A percentile compares a stretch with the other conserved stretches of the same genome.
phyloP scores from a whole-genome alignment of 2,329 filamentous ascomycete species.

The Cordyceps cateniannulata region DNA sequence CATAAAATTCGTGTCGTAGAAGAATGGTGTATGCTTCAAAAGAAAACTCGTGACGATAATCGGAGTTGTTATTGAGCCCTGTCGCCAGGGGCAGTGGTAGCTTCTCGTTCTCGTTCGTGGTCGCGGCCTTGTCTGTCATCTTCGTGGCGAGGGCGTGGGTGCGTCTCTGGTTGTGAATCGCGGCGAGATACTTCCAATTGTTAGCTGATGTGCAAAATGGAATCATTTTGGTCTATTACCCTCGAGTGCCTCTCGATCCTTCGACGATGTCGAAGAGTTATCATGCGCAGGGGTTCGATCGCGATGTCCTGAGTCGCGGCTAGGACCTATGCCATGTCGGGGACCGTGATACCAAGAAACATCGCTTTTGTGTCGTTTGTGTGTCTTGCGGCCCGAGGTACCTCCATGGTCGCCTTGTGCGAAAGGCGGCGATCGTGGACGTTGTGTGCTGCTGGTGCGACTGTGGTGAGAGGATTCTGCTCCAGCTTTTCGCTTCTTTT shows the following conservation, averaged over 20 bases:
- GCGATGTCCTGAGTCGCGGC: background rate
- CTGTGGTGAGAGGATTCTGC: constrained; percentile 31
- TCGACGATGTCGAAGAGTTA: constrained; percentile 12
- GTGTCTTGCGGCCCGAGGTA: constrained; percentile 19
- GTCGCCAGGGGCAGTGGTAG: background rate
- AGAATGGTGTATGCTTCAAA: background rate
- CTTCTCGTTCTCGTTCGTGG: background rate
- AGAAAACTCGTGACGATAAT: background rate
- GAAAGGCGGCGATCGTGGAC: constrained; percentile 29
- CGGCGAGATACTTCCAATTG: background rate
- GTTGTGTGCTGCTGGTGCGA: constrained; percentile 21
- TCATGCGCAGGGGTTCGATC: constrained; percentile 9
- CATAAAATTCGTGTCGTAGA: constrained; percentile 11
- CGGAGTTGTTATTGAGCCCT: background rate
- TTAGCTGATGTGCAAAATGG: background rate
- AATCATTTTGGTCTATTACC: background rate
- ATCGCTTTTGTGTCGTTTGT: constrained; percentile 32
- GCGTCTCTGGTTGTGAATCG: constrained; percentile 1
- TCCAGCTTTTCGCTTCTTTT: constrained; percentile 74
- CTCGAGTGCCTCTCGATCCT: constrained; percentile 7
- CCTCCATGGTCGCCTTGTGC: constrained; percentile 23
- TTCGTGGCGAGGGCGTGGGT: background rate
- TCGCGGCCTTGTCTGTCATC: background rate
- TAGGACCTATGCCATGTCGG: constrained; percentile 16
- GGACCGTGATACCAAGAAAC: constrained; percentile 28